phyloP scores from a whole-genome alignment of 108 stramenopile genomes.

The Asterionellopsis glacialis region DNA sequence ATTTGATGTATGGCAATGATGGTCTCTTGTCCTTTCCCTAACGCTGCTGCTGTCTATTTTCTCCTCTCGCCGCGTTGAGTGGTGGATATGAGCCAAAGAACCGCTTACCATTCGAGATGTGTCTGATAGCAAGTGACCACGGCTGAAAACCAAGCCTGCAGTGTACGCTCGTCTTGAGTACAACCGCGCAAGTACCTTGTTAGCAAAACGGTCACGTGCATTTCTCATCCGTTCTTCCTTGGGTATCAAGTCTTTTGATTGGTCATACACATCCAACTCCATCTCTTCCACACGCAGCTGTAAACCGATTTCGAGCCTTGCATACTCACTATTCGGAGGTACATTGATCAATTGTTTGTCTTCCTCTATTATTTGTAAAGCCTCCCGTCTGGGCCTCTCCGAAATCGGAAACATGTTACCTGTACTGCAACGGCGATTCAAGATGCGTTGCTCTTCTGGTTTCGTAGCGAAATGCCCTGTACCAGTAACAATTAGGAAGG shows the following conservation, averaged over 20 bases:
- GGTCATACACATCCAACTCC: slow-evolving; percentile 16
- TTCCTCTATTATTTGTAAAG: slow-evolving; percentile 13
- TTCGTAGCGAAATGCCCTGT: slow-evolving; percentile 51
- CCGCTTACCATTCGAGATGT: slow-evolving; percentile 68
- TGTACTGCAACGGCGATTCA: not conserved
- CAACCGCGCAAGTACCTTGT: slow-evolving; percentile 62
- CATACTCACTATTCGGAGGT: slow-evolving; percentile 19
- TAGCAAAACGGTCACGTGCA: slow-evolving; percentile 52
- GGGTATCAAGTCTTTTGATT: slow-evolving; percentile 4
- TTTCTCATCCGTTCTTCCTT: slow-evolving; percentile 4
- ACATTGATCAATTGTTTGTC: slow-evolving; percentile 16
- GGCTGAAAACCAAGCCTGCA: slow-evolving; percentile 61
- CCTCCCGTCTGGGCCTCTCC: too few species aligned
- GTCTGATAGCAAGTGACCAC: slow-evolving; percentile 62
- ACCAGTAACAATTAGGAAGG: slow-evolving; percentile 60
- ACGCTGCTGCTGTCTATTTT: slow-evolving; percentile 17
- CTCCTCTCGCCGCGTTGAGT: slow-evolving; percentile 11
- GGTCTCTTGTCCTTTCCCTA: slow-evolving; percentile 3
- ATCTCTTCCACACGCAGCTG: slow-evolving; percentile 31
- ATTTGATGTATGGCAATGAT: slow-evolving; percentile 43
- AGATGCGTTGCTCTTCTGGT: not conserved
- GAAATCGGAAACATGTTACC: too few species aligned
- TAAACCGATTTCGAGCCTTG: slow-evolving; percentile 22
- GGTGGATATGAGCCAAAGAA: slow-evolving; percentile 29
- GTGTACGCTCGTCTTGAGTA: slow-evolving; percentile 58